phyloP scores from a whole-genome alignment of 805 yeast species.

The Ogataea salicorniae region DNA sequence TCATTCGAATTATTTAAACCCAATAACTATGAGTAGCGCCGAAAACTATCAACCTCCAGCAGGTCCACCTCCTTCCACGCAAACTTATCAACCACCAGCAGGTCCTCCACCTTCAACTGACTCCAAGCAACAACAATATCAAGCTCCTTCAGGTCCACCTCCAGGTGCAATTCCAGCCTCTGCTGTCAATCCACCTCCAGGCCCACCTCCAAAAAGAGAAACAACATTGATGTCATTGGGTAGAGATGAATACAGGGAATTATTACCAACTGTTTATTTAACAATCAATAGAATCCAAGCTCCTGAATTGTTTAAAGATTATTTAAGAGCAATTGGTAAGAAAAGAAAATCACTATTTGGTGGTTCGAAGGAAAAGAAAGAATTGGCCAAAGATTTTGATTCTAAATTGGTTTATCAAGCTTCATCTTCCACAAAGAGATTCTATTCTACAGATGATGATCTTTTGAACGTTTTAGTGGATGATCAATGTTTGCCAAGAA shows the following conservation, averaged over 20 bases:
- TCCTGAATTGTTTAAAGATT: conserved; percentile 20
- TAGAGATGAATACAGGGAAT: conserved; percentile 12
- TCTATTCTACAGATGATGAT: conserved; percentile 17
- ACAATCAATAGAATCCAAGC: conserved; percentile 20
- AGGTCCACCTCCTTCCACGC: not conserved
- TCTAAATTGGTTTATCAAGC: conserved; percentile 7
- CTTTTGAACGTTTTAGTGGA: conserved; percentile 11
- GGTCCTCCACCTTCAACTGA: conserved; percentile 1
- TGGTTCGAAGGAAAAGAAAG: conserved; percentile 16
- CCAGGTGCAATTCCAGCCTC: conserved; percentile 1
- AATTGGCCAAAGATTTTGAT: conserved; percentile 9
- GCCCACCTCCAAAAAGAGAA: not conserved
- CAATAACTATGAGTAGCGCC: no score
- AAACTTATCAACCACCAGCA: not conserved
- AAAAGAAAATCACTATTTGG: conserved; percentile 17
- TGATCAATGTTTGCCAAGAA: conserved; percentile 19
- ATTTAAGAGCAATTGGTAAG: conserved; percentile 17
- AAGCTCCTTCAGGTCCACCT: conserved; percentile 18
- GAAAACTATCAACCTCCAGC: not conserved
- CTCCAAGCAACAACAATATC: conserved; percentile 2
- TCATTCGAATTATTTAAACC: no score
- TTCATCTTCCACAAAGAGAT: conserved; percentile 4
- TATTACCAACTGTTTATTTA: conserved; percentile 16
- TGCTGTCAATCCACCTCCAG: not conserved
- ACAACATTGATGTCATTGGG: conserved; percentile 5